Base-by-base conservation (phyloP, 495 filamentous ascomycete genomes). In the Aspergillus sclerotiicarbonarius region DNA sequence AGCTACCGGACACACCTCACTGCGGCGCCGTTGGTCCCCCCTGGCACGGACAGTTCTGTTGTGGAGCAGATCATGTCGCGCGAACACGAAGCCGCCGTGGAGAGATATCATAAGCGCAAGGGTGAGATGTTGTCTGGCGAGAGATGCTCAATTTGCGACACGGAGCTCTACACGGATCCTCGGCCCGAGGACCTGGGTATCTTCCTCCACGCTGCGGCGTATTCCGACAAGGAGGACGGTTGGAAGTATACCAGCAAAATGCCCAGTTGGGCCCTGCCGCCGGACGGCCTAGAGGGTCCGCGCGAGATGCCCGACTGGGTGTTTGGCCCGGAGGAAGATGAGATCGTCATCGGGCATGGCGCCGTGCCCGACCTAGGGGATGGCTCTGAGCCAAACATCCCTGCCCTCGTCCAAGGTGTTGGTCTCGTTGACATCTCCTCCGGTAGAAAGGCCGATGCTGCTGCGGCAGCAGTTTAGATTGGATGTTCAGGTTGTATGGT, bases 81-180 rank as follows among this genome's bases (percentile, higher is more conserved):
- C 30, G 75, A 78, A 52, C 88, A 97, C 68, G 87, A 96, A 63
- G 92, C 93, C 61, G 91, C 96, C 79, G 85, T 96, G 37, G 85
- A 90, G 47, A 79, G 84, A 10, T 98, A 98, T 68, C 80, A 92
- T 56, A 89, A 91, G 72, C 71, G 71, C 58, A 77, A 77, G 54
- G 92, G 91, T 9, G 95, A 98, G 76, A 91, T 89, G 67, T 88
- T 98, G 80, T 94, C 93, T 3, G 94, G 95, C 3, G 75, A 89
- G 61, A 67, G 82, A 7, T 98, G 94, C 64, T 78, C 85, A 0
- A 71, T 94, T 32, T 98, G 94, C 73, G 80, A 86, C 44, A 93
- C 94, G 7, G 89, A 90, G 19, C 76, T 98, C 47, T 98, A 98
- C 70, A 91, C 89, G 10, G 94, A 98, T 67, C 94, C 94, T 0